Conservation (phyloP, 1,284 basidiomycete species). For the Sphaerobolus stellatus region DNA sequence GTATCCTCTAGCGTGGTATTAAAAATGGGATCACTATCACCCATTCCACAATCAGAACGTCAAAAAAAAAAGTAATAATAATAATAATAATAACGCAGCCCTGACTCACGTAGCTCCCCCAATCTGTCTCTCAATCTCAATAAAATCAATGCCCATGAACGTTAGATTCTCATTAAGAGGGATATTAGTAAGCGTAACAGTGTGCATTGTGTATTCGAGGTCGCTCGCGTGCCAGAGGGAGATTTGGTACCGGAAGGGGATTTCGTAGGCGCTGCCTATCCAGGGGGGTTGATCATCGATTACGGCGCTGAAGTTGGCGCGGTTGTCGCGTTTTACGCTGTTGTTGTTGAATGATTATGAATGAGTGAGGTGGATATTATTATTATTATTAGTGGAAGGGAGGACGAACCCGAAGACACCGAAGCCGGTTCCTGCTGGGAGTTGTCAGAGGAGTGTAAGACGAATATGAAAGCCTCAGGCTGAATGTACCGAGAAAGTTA, state of each 20-base stretch:
- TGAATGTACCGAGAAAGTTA: too few species aligned
- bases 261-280: not conserved
- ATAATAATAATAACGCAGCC: not conserved
- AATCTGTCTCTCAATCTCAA: conserved; percentile 5
- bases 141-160: conserved; percentile 9
- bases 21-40: not conserved
- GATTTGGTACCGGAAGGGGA: not conserved
- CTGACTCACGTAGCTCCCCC: not conserved
- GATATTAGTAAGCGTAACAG: not conserved
- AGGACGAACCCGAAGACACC: too few species aligned
- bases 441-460: too few species aligned
- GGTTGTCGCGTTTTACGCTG: not conserved
- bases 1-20: conserved; percentile 1
- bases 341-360: too few species aligned
- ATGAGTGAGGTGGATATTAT: too few species aligned
- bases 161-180: not conserved
- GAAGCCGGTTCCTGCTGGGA: too few species aligned
- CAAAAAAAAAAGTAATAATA: not conserved
- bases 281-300: not conserved
- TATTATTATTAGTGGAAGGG: too few species aligned
- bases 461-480: too few species aligned
- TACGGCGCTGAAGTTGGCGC: not conserved
- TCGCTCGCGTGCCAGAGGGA: not conserved
- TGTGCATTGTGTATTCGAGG: not conserved
- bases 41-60: not conserved